phyloP scores from a whole-genome alignment of 768 basidiomycete species.

The Hypholoma sublateritium region DNA sequence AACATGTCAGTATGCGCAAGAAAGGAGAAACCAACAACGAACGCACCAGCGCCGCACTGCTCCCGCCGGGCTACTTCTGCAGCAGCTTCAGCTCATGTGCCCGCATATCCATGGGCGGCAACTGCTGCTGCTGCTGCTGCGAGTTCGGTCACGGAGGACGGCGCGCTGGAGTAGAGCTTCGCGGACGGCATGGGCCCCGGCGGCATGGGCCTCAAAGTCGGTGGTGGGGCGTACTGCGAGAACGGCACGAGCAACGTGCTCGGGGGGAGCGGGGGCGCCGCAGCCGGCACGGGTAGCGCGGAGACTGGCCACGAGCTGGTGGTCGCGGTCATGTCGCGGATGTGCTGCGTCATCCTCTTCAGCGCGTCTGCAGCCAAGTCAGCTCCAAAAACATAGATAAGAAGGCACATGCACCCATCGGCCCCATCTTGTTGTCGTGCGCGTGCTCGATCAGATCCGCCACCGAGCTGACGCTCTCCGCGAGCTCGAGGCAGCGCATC shows the following conservation, averaged over 20 bases:
- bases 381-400: too few species aligned
- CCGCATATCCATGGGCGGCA: slow-evolving; percentile 69
- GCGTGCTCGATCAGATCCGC: slow-evolving; percentile 72
- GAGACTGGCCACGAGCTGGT: not conserved
- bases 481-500: slow-evolving; percentile 87
- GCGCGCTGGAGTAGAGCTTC: slow-evolving; percentile 27
- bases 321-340: not conserved
- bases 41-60: slow-evolving; percentile 85
- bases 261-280: not conserved
- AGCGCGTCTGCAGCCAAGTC: not conserved
- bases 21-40: not conserved
- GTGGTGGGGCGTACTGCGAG: not conserved
- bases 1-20: not conserved
- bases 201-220: too few species aligned
- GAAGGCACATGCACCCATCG: slow-evolving; percentile 59
- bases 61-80: slow-evolving; percentile 82
- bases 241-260: not conserved
- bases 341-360: not conserved
- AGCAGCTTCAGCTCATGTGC: slow-evolving; percentile 81
- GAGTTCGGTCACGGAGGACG: slow-evolving; percentile 47
- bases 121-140: slow-evolving; percentile 14
- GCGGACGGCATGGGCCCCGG: not conserved
- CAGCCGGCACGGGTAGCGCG: not conserved
- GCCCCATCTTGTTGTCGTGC: slow-evolving; percentile 52
- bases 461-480: slow-evolving; percentile 83